phyloP scores from a whole-genome alignment of 495 filamentous ascomycete species.

The Podospora pseudoanserina region DNA sequence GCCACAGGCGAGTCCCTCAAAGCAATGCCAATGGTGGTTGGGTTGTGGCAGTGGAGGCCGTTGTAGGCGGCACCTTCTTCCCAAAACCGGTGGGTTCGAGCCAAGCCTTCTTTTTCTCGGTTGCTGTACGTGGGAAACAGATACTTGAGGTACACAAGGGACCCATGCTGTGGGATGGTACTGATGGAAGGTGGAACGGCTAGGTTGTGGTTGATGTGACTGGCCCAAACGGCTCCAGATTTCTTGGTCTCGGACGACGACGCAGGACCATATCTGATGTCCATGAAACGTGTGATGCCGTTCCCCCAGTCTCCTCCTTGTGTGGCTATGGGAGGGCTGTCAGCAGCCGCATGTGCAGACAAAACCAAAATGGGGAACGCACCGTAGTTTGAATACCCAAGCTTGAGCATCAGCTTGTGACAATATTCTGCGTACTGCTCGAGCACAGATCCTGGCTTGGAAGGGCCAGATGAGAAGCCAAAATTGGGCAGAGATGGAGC shows the following conservation, averaged over 20 bases:
- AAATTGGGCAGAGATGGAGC: slow-evolving; percentile 61
- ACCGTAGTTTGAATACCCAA: slow-evolving; percentile 34
- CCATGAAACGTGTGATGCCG: slow-evolving; percentile 57
- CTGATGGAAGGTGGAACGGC: slow-evolving; percentile 35
- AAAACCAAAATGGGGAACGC: not conserved
- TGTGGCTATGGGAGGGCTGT: slow-evolving; percentile 39
- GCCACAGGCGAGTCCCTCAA: slow-evolving; percentile 60
- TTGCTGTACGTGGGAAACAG: slow-evolving; percentile 32
- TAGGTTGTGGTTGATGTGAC: slow-evolving; percentile 61
- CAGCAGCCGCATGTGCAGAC: not conserved
- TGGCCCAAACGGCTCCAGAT: slow-evolving; percentile 44
- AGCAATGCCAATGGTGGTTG: slow-evolving; percentile 57
- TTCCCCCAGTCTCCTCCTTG: slow-evolving; percentile 72
- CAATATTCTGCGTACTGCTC: slow-evolving; percentile 12
- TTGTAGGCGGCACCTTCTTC: slow-evolving; percentile 56
- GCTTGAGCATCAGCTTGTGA: slow-evolving; percentile 21
- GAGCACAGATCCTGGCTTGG: slow-evolving; percentile 18
- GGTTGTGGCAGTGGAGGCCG: slow-evolving; percentile 55
- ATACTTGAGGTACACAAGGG: slow-evolving; percentile 43
- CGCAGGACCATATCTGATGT: slow-evolving; percentile 51
- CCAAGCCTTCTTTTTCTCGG: slow-evolving; percentile 42
- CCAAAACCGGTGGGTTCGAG: slow-evolving; percentile 49
- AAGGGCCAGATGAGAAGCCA: slow-evolving; percentile 13
- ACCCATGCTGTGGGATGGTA: slow-evolving; percentile 27
- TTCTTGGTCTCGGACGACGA: not conserved